These are phyloP conservation scores for Microcyclosporella mali DNA, from an alignment of 2,329 filamentous ascomycete genomes.

Conservation along the genomic window DNA sequence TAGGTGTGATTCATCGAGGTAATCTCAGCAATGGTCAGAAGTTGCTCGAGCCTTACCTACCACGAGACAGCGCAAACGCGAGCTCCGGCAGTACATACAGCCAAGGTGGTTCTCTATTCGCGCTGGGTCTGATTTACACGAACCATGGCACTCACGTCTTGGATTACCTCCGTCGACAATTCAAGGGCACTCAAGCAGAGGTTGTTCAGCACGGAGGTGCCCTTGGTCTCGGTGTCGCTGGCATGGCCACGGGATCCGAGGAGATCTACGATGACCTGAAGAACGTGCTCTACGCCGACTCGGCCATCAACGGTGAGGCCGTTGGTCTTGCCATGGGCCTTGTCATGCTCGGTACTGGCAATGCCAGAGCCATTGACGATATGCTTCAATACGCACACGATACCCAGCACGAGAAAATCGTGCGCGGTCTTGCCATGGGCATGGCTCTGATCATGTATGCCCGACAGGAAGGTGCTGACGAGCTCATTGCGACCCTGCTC, in stretches of 20 bases:
- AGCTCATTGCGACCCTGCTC: constrained; percentile 86
- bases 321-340: constrained; percentile 94
- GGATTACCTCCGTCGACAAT: constrained; percentile 70
- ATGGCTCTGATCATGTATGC: constrained; percentile 99
- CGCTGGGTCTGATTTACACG: constrained; percentile 91
- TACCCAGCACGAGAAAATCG: constrained; percentile 97
- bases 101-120: constrained; percentile 91
- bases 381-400: constrained; percentile 98
- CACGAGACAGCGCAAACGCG: constrained; percentile 65
- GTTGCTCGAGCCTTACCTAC: constrained; percentile 88
- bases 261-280: constrained; percentile 89
- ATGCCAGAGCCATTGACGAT: constrained; percentile 84
- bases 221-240: constrained; percentile 88
- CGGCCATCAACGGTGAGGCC: constrained; percentile 92
- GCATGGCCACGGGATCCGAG: constrained; percentile 91
- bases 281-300: constrained; percentile 83
- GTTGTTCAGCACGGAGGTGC: constrained; percentile 96
- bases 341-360: constrained; percentile 97
- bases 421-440: constrained; percentile 87
- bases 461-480: constrained; percentile 88
- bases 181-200: constrained; percentile 72
- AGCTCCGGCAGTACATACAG: constrained; percentile 80
- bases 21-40: constrained; percentile 92
- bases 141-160: constrained; percentile 92
- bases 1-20: constrained; percentile 93